Evolutionary conservation across 2,329 filamentous ascomycete genomes (phyloP), one percentile per base, ranked within the genome.

Genomic region (Stagonosporopsis cucurbitacearum): DNA sequence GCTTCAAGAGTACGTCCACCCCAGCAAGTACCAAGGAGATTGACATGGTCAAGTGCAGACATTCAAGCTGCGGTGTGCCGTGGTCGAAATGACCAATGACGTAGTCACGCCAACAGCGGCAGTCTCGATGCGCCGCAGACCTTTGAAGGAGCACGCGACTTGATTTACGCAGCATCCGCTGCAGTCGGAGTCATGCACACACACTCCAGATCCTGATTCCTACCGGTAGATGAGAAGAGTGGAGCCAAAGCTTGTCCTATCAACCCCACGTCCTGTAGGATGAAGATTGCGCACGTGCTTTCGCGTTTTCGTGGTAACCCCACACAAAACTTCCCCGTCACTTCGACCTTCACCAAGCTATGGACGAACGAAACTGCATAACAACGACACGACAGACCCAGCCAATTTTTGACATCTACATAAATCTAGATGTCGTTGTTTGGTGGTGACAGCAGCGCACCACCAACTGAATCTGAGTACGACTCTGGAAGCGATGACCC

Each of bases 351-450:
- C 37, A 46, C 42, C 30, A 36, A 40, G 25, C 47, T 6, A 56
- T 56, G 53, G 53, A 51, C 47, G 30, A 32, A 13, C 46, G 15
- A 37, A 43, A 15, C 33, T 19, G 26, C 43, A 48, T 43, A 44
- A 39, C 39, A 35, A 28, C 26, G 35, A 41, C 39, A 9, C 28
- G 22, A 45, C 44, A 28, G 26, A 12, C 20, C 13, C 17, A 17
- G 17, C 20, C 22, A 12, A n/a, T 30, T 2, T 53, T 63, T 30
- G 60, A 65, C 43, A 59, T 65, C 39, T 65, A 59, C 32, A 23
- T n/a, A 30, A 67, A 68, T 39, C 60, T 67, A 63, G 63, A 76
- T 76, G 74, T 75, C 73, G 57, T 71, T 75, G 43, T 75, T 75
- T 64, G 72, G 71, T 62, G 72, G 72, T 68, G 68, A 73, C 23